Conservation (phyloP, 2,329 filamentous ascomycete genomes). For the Trichoderma harzianum region DNA sequence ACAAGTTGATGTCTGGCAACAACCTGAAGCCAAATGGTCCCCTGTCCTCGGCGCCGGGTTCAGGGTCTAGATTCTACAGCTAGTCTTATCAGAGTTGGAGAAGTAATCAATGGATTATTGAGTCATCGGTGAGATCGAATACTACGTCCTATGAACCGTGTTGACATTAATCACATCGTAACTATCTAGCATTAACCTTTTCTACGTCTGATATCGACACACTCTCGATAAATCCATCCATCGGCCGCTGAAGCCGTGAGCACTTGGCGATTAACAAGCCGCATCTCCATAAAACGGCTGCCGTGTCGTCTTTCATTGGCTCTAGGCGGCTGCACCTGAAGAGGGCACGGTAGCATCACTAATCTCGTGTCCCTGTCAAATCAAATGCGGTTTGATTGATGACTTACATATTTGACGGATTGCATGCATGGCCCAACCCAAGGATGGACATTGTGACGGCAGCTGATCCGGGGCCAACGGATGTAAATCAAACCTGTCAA, state of each 20-base stretch:
- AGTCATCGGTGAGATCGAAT: neutral
- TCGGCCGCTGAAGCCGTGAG: neutral
- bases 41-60: neutral
- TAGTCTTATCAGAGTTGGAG: neutral
- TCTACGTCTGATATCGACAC: neutral
- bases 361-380: slow-evolving; percentile 8
- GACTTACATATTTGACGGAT: neutral
- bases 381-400: neutral
- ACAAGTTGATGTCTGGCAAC: neutral
- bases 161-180: neutral
- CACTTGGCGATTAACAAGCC: neutral
- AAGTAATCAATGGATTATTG: neutral
- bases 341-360: neutral
- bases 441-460: neutral
- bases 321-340: neutral
- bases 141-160: neutral
- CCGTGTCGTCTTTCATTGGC: neutral
- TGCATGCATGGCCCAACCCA: neutral
- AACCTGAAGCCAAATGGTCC: neutral
- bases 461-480: neutral
- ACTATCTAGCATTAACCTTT: neutral
- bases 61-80: neutral
- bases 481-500: neutral
- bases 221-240: neutral
- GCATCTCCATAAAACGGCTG: neutral